Evolutionary conservation across 169 alveolate species (phyloP), one percentile per base, ranked within the genome.

Genomic region (Eimeria necatrix): DNA sequence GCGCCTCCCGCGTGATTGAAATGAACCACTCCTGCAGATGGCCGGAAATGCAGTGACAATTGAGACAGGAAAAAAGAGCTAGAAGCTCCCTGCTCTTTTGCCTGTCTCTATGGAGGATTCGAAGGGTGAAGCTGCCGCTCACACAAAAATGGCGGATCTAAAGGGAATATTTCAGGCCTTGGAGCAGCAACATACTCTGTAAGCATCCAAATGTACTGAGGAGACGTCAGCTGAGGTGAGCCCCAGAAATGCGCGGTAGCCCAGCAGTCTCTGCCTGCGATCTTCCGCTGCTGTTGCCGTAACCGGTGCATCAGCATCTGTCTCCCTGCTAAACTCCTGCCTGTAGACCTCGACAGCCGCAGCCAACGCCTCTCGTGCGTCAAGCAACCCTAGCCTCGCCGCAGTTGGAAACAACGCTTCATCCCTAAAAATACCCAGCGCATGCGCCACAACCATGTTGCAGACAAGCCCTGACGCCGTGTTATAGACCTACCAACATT

Each of bases 21-120:
- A 73, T 18, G 56, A 73, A 26, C 84, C 84, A 73, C 56, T 73
- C 84, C 84, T 73, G 84, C 56, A 73, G n/a, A 73, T 14, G 53
- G 53, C 64, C 10, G 64, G n/a, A 56, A 56, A 9, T 0, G 64
- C 64, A 56, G 64, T 16, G 18, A 16, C 64, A 56, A 16, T 0
- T 12, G 64, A 56, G n/a, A 56, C 4, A 56, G 64, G 18, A 2
- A 16, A 56, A 56, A 56, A 56, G 64, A 12, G 64, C 64, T 12
- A 12, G 64, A 32, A 32, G 41, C 41, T 32, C 41, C 41, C 41
- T 32, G 41, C 41, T 32, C 41, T 32, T 32, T 32, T 32, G 41
- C 41, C 41, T 32, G 41, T 32, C 41, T 32, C 41, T 32, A 0
- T 32, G 41, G 41, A 32, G 41, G 41, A 32, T 32, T 32, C 41